phyloP scores from a whole-genome alignment of 805 yeast species.

The Suhomyces prunicola region DNA sequence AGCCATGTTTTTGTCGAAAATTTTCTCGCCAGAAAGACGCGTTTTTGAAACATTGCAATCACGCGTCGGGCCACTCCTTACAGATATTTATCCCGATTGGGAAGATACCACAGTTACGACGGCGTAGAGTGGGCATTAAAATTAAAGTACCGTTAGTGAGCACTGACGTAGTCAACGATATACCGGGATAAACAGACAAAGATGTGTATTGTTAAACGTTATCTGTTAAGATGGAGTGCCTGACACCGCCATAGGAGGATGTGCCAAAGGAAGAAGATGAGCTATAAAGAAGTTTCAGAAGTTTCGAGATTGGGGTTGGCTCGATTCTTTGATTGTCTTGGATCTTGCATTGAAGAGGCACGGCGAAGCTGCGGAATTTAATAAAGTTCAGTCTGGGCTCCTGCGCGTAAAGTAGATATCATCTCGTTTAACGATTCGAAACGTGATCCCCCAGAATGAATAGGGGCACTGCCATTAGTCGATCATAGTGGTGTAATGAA shows the following conservation, averaged over 20 bases:
- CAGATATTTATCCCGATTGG: constrained; percentile 1
- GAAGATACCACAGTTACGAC: background rate
- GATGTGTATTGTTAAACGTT: background rate
- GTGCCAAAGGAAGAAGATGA: too few relatives aligned
- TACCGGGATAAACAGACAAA: background rate
- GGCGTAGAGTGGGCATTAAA: background rate
- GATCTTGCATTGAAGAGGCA: background rate
- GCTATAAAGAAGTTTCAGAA: background rate
- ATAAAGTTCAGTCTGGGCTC: background rate
- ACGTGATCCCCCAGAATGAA: background rate
- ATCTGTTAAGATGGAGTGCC: background rate
- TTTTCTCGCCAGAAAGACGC: constrained; percentile 2
- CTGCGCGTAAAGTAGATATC: background rate
- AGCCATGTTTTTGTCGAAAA: constrained; percentile 3
- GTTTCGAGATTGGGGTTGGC: background rate
- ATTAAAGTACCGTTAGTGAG: background rate
- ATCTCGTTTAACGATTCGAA: background rate
- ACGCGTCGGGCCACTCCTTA: constrained; percentile 4
- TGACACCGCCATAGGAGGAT: too few relatives aligned
- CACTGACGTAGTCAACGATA: background rate
- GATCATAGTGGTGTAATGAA: background rate
- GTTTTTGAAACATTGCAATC: background rate
- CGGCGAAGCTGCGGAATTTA: background rate
- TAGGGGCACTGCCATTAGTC: background rate
- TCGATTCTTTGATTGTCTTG: background rate